Percentiles rank a stretch among this genome's conserved stretches.
phyloP scores from a whole-genome alignment of 352 stramenopile genomes.

The Pythium aristosporum region DNA sequence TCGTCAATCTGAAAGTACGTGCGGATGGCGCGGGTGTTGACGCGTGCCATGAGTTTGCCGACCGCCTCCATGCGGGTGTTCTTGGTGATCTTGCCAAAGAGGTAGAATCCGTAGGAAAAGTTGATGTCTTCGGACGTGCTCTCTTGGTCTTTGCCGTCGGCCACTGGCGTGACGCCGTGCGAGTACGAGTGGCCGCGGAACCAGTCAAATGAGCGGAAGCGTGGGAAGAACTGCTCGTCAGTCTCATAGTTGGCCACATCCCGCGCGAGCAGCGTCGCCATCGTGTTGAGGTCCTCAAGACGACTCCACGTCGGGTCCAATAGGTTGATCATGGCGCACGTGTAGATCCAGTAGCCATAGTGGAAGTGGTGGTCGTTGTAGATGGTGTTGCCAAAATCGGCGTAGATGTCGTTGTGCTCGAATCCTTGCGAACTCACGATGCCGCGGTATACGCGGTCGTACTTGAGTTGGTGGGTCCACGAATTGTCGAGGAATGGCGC shows the following conservation, averaged over 20 bases:
- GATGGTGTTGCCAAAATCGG: slow-evolving; percentile 13
- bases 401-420: slow-evolving; percentile 40
- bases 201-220: slow-evolving; percentile 69
- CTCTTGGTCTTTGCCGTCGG: slow-evolving; percentile 70
- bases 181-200: slow-evolving; percentile 71
- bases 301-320: slow-evolving; percentile 60
- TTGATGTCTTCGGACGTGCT: slow-evolving; percentile 70
- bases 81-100: slow-evolving; percentile 50
- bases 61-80: slow-evolving; percentile 37
- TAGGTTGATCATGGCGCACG: slow-evolving; percentile 62
- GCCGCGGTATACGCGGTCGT: slow-evolving; percentile 54
- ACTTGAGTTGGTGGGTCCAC: slow-evolving; percentile 52
- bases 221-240: slow-evolving; percentile 46
- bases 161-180: slow-evolving; percentile 56
- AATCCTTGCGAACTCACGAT: slow-evolving; percentile 58
- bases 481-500: slow-evolving; percentile 45
- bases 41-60: slow-evolving; percentile 54
- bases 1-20: slow-evolving; percentile 68
- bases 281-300: slow-evolving; percentile 51
- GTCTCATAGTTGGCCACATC: slow-evolving; percentile 49
- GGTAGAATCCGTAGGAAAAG: slow-evolving; percentile 41
- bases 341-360: slow-evolving; percentile 73
- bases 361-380: slow-evolving; percentile 84
- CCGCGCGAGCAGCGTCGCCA: slow-evolving; percentile 40
- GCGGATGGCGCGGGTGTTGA: slow-evolving; percentile 58